phyloP scores from a whole-genome alignment of 495 filamentous ascomycete species.

The Penicillium egyptiacum region DNA sequence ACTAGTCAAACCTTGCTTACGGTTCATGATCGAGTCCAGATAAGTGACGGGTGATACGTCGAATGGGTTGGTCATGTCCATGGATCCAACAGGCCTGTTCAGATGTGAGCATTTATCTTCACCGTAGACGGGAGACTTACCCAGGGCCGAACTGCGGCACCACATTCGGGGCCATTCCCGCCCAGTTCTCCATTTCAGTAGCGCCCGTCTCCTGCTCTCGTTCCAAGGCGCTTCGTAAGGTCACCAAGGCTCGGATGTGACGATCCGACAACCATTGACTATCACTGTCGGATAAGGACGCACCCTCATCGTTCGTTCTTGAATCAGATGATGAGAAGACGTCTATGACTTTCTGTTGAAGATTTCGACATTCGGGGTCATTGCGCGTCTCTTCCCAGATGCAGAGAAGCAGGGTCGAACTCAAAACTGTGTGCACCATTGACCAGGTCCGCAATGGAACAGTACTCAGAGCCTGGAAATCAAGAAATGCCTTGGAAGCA shows the following conservation, averaged over 20 bases:
- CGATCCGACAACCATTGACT: constrained; percentile 37
- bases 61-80: too few species aligned
- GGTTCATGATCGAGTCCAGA: too few species aligned
- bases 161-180: too few species aligned
- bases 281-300: constrained; percentile 11
- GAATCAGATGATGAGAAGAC: constrained; percentile 33
- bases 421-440: constrained; percentile 41
- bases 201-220: constrained; percentile 12
- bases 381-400: constrained; percentile 42
- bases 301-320: constrained; percentile 14
- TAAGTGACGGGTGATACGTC: too few species aligned
- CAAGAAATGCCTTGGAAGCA: constrained; percentile 35
- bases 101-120: too few species aligned
- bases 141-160: too few species aligned
- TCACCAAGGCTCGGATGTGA: constrained; percentile 38
- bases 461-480: constrained; percentile 37
- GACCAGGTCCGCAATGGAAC: constrained; percentile 40
- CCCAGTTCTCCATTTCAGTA: constrained; percentile 8
- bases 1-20: too few species aligned
- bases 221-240: constrained; percentile 28
- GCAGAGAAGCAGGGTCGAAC: constrained; percentile 39
- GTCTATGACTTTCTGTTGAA: constrained; percentile 38
- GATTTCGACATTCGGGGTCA: constrained; percentile 33
- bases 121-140: too few species aligned
- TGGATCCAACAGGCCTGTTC: too few species aligned